These are phyloP conservation scores for Trichosporon ovoides DNA, from an alignment of 1,284 basidiomycete genomes.

Conservation along the genomic window DNA sequence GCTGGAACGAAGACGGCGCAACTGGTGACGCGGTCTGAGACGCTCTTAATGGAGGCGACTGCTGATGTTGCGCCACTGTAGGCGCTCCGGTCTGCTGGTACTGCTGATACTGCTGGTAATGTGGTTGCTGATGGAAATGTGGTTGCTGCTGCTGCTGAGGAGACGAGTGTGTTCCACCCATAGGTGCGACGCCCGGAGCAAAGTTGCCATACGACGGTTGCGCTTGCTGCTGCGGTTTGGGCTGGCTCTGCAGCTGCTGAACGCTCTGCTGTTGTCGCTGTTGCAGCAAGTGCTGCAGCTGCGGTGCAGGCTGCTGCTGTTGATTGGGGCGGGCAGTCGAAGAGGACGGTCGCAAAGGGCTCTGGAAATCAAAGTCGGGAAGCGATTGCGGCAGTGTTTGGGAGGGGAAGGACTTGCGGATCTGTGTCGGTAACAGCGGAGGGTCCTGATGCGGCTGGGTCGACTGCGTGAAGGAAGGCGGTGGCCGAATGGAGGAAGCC, in stretches of 20 bases:
- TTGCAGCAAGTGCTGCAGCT: neutral
- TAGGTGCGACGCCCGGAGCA: neutral
- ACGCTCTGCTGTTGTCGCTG: constrained; percentile 6
- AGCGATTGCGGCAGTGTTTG: neutral
- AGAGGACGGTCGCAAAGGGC: neutral
- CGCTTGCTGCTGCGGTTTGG: neutral
- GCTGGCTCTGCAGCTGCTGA: constrained; percentile 4
- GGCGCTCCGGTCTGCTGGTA: constrained; percentile 14
- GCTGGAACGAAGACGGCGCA: neutral
- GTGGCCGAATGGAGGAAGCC: neutral
- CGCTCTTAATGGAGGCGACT: neutral
- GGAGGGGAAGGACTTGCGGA: neutral
- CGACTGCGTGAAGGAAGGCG: constrained; percentile 5
- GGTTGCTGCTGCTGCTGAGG: constrained; percentile 9
- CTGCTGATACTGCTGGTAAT: constrained; percentile 2
- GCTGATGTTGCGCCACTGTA: neutral
- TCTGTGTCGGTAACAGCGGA: neutral
- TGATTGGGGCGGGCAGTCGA: neutral
- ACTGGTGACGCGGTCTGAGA: neutral
- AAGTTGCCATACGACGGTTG: neutral
- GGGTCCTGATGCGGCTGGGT: neutral
- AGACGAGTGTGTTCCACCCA: neutral
- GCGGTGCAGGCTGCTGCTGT: neutral
- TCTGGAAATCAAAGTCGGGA: neutral
- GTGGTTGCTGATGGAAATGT: neutral